Base-by-base conservation (phyloP, 31 red algal species). In the Asparagopsis taxiformis region DNA sequence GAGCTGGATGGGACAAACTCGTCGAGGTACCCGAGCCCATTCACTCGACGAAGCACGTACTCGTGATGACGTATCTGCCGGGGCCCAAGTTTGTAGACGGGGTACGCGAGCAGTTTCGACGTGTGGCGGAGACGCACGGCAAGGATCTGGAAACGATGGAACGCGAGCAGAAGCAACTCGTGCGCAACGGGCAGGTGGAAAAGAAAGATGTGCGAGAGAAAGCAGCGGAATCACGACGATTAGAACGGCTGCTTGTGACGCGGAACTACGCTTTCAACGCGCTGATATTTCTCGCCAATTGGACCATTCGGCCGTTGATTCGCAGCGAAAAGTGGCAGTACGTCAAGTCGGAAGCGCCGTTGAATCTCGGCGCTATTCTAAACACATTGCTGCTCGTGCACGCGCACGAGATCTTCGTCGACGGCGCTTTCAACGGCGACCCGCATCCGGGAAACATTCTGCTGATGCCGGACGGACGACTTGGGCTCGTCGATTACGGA, bases 371-470 rank as follows among this genome's bases (percentile, higher is more conserved):
- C n/a, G 24, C 51, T n/a, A 61, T 92, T 15, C 50, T 92, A 55
- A 74, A 92, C 49, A 67, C 65, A 11, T 58, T 92, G 43, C 33
- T 92, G 23, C 79, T 70, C 20, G 79, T 92, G 32, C 88, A 92
- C 54, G 88, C 44, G 17, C 84, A 93, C 58, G 77, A 93, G 72
- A 87, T 93, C 30, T 84, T 97, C 41, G 51, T 63, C 6, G 75
- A 93, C 62, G 94, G 94, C 7, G 75, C 80, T 19, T 97, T 97
- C 70, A 87, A 97, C 70, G 94, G 84, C 25, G 94, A 97, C 53
- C 82, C 89, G 16, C 94, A 97, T 72, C 94, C 94, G 24, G 94
- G 94, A 3, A 97, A 97, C 50, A 71, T 97, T 30, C 32, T 93
- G 52, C 69, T 91, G 11, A 85, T 83, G 66, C 59, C 62, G 1